Evolutionary conservation across 306 rosid species (phyloP).

Genomic region (Fragaria nilgerrensis): DNA sequence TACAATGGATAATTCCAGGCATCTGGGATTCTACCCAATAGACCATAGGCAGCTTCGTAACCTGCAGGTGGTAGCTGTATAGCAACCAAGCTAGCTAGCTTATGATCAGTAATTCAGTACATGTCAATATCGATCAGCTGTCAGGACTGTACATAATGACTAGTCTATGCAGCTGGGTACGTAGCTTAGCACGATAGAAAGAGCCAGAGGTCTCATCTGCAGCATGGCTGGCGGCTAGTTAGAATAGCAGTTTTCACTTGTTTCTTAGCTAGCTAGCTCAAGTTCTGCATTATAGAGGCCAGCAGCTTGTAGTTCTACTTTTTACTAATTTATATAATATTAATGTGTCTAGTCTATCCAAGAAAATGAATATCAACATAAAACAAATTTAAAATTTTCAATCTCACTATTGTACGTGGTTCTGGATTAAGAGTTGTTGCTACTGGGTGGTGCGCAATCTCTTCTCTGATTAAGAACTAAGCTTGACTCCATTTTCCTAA

Average conservation of each 20-base stretch:
- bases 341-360: no score
- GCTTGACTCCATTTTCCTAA: no score
- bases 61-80: background rate
- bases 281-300: background rate
- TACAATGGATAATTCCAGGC: conserved; percentile 15
- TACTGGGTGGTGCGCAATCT: no score
- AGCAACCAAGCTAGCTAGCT: background rate
- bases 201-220: background rate
- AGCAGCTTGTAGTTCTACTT: background rate
- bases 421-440: no score
- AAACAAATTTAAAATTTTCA: no score
- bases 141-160: background rate
- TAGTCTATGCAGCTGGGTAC: background rate
- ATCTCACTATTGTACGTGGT: no score
- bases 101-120: background rate
- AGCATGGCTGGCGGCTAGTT: background rate
- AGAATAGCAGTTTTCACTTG: background rate
- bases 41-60: background rate
- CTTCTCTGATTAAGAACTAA: no score
- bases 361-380: no score
- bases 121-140: conserved; percentile 1
- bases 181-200: background rate
- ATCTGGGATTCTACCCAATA: conserved; percentile 21
- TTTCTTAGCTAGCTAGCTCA: conserved; percentile 3
- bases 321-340: background rate